Percentiles rank a stretch among this genome's conserved stretches.
Conservation (phyloP, 1,284 basidiomycete species). For the Fomitopsis palustris region DNA sequence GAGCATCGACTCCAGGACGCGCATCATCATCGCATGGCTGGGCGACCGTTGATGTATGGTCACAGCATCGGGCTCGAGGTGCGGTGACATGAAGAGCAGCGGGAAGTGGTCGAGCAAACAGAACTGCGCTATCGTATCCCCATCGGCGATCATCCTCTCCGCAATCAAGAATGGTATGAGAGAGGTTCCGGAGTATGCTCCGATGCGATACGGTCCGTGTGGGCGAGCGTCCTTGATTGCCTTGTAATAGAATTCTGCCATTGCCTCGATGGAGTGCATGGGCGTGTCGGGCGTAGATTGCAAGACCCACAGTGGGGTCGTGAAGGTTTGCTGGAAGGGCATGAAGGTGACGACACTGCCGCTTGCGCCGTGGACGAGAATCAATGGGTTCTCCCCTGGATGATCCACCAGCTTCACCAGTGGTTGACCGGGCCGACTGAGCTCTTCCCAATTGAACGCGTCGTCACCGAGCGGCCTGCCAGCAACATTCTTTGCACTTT, state of each 20-base stretch:
- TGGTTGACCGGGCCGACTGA: not conserved
- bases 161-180: not conserved
- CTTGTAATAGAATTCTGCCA: not conserved
- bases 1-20: not conserved
- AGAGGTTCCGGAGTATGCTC: not conserved
- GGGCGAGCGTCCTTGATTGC: not conserved
- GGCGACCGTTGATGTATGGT: not conserved
- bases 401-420: not conserved
- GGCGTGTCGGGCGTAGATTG: slow-evolving; percentile 1
- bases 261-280: not conserved
- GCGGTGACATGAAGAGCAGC: not conserved
- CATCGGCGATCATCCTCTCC: not conserved
- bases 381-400: not conserved
- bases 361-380: not conserved
- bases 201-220: not conserved
- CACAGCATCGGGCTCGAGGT: not conserved
- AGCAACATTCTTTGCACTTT: not conserved
- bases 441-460: not conserved
- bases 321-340: not conserved
- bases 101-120: not conserved
- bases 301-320: not conserved
- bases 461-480: no score
- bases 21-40: not conserved
- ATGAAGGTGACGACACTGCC: not conserved
- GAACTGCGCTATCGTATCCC: not conserved